Evolutionary conservation across 768 basidiomycete genomes (phyloP), one percentile per base, ranked within the genome.

Genomic region (Serendipita indica): DNA sequence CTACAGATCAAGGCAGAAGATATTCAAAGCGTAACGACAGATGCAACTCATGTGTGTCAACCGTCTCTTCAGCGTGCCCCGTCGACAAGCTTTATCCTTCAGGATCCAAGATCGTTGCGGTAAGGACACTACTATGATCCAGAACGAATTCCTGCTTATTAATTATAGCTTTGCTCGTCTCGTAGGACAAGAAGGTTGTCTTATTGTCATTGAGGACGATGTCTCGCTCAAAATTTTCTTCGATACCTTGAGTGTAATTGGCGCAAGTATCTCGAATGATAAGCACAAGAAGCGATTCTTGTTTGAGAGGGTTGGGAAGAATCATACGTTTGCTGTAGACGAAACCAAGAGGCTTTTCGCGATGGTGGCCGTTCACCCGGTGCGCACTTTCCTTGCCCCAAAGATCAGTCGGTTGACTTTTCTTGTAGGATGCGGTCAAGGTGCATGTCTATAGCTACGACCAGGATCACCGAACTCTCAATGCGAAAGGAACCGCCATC

Each of bases 371-470:
- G n/a, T n/a, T 30, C 49, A 54, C 32, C n/a, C 49, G 3, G 49
- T 54, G 25, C 22, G 49, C 22, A 39, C 18, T 18, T 12, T 13
- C 13, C 37, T 39, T 13, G 37, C 37, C 18, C 13, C 18, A 39
- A 18, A 46, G n/a, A 46, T 13, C 45, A 46, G 12, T 20, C 14
- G 12, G 22, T n/a, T 46, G 37, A 39, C 37, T 39, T 12, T 39
- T 39, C n/a, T 10, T 46, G 13, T 46, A 54, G 49, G 10, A 33
- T 20, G 3, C 49, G 3, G n/a, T 54, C 32, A 28, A 28, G 10
- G 32, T 54, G n/a, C 49, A 54, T 28, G 32, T 54, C n/a, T 54
- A 54, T 18, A 54, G 7, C 49, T 54, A 54, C 25, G 49, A 54
- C 10, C 22, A 4, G 32, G 49, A 54, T 4, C 4, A 18, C 22